Base-by-base conservation (phyloP, 2,329 filamentous ascomycete genomes). In the Aureobasidium sp. region DNA sequence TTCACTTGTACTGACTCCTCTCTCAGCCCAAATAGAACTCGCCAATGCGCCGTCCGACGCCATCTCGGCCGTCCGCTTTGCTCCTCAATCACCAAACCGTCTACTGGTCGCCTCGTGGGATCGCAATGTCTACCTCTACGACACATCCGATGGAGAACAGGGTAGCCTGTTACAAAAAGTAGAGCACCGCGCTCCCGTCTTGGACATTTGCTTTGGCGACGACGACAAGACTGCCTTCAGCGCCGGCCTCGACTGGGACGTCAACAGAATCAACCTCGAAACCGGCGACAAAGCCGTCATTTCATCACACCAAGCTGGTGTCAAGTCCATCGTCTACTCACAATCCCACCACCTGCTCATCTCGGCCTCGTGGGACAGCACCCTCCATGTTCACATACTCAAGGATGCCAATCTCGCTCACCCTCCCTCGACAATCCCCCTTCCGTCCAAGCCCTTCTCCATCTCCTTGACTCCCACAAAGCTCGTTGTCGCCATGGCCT, bases 21-120 rank as follows among this genome's bases (percentile, higher is more conserved):
- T 27, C 37, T 1, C 48, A 66, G 64, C 49, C 21, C 91, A 96
- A 81, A 92, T 90, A 77, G 88, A 94, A 75, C 83, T 97, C 70
- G 82, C 86, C 64, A 85, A 90, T 69, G 87, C 91, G 50, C 94
- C 94, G 11, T 83, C 82, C 67, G 94, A 99, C 76, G 90, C 89
- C 68, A 88, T 97, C 69, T 96, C 93, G 51, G 82, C 91, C 29
- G 79, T 97, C 70, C 85, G 85, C 71, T 99, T 96, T 80, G 90
- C 92, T 66, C 89, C 91, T 39, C 78, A 82, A 64, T 85, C 86
- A n/a, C 82, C 87, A 3, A 85, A 81, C 59, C 88, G 86, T 68
- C 82, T 99, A 41, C 84, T 95, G 21, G 92, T 93, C 68, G 88
- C 92, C 11, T 96, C 91, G 61, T 99, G 94, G 94, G 93, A 97